Conservation (phyloP, 75 land plant genomes). For the Sequoiadendron giganteum region DNA sequence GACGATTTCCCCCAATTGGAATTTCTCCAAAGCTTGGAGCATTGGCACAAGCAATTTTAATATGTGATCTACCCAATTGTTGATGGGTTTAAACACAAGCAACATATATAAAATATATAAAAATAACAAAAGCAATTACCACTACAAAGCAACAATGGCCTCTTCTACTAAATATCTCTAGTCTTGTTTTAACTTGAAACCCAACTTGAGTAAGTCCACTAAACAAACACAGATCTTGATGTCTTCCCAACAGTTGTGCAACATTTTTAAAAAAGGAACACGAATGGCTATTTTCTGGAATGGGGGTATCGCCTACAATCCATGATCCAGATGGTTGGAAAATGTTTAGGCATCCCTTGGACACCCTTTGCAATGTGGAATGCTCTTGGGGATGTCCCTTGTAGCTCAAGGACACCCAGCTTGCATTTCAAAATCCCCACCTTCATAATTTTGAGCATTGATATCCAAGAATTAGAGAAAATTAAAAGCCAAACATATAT, state of each 20-base stretch:
- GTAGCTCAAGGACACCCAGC: too few relatives aligned
- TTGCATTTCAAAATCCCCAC: background rate
- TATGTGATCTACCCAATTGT: background rate
- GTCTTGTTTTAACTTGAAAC: slow-evolving; percentile 92
- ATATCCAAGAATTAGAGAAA: background rate
- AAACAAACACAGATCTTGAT: slow-evolving; percentile 50
- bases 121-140: slow-evolving; percentile 29
- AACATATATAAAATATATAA: too few relatives aligned
- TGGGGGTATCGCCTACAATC: too few relatives aligned
- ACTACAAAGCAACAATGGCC: slow-evolving; percentile 68
- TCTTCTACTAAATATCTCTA: slow-evolving; percentile 64
- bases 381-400: too few relatives aligned
- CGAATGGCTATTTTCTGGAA: too few relatives aligned
- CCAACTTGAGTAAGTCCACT: slow-evolving; percentile 71
- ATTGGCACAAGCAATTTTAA: background rate
- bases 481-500: background rate
- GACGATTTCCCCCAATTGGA: slow-evolving; percentile 71
- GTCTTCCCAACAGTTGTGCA: slow-evolving; percentile 30
- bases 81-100: background rate
- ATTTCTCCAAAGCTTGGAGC: slow-evolving; percentile 65
- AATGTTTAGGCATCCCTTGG: too few relatives aligned
- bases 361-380: too few relatives aligned
- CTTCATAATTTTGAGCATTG: background rate
- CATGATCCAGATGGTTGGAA: too few relatives aligned
- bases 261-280: too few relatives aligned